Evolutionary conservation across 768 basidiomycete genomes (phyloP).

Genomic region (Mycena haematopus): DNA sequence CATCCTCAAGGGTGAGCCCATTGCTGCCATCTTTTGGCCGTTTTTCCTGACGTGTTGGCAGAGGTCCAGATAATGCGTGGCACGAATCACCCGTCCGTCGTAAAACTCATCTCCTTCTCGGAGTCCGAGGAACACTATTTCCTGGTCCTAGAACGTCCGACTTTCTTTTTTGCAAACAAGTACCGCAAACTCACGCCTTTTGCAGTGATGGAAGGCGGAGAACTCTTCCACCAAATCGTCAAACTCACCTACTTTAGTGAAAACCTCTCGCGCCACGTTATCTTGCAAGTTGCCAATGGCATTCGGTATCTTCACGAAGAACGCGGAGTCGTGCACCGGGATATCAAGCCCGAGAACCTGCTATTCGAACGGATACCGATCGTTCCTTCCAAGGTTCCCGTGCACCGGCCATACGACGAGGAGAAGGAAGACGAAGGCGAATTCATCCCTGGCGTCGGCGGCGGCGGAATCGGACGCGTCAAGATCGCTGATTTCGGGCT

Average conservation of each 20-base stretch:
- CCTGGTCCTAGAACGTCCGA: conserved; percentile 86
- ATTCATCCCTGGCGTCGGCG: conserved; percentile 89
- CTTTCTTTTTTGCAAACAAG: neutral
- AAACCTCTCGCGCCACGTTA: conserved; percentile 95
- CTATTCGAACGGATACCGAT: conserved; percentile 94
- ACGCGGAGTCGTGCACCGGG: conserved; percentile 96
- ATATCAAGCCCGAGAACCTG: conserved; percentile 98
- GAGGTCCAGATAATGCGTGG: conserved; percentile 99
- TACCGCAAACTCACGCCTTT: conserved; percentile 26
- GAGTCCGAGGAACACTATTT: conserved; percentile 95
- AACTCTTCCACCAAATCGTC: conserved; percentile 98
- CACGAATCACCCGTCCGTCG: conserved; percentile 88
- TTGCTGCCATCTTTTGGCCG: neutral
- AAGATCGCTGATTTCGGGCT: conserved; percentile 99
- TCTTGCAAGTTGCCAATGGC: conserved; percentile 92
- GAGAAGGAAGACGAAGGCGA: conserved; percentile 99
- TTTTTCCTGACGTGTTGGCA: conserved; percentile 37
- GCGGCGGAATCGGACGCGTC: conserved; percentile 96
- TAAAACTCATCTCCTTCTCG: conserved; percentile 90
- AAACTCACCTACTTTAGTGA: conserved; percentile 99
- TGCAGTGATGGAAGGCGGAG: conserved; percentile 95
- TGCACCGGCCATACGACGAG: conserved; percentile 91
- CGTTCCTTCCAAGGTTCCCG: conserved; percentile 78
- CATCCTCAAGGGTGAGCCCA: conserved; percentile 85
- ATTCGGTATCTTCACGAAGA: conserved; percentile 98